These are phyloP conservation scores for Agrostemma githago DNA, from an alignment of 148 eudicot species.

Conservation along the genomic window DNA sequence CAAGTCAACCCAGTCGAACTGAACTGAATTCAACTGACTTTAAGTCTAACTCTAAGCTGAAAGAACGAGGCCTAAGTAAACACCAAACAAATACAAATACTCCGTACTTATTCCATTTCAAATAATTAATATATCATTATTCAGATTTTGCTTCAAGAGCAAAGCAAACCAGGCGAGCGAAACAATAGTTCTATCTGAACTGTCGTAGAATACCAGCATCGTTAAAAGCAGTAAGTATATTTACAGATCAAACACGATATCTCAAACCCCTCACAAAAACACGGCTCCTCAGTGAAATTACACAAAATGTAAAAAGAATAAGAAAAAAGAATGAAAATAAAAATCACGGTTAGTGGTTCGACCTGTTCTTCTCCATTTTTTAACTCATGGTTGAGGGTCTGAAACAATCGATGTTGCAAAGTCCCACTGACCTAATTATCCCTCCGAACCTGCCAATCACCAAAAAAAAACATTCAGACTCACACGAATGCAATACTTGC, in stretches of 20 bases:
- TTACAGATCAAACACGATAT: slow-evolving; percentile 24
- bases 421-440: slow-evolving; percentile 65
- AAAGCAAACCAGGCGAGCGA: background rate
- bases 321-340: background rate
- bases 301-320: slow-evolving; percentile 8
- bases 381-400: slow-evolving; percentile 49
- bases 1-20: too few species aligned
- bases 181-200: background rate
- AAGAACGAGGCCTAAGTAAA: too few species aligned
- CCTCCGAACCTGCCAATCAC: slow-evolving; percentile 66
- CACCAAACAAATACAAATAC: too few species aligned
- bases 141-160: background rate
- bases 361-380: slow-evolving; percentile 19
- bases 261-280: slow-evolving; percentile 24
- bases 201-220: slow-evolving; percentile 1
- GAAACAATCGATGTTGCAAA: slow-evolving; percentile 88
- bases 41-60: too few species aligned
- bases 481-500: background rate
- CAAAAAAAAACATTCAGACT: slow-evolving; percentile 17
- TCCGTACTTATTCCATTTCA: too few species aligned
- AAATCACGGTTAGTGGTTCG: slow-evolving; percentile 17
- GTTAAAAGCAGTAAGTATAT: slow-evolving; percentile 20
- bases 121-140: too few species aligned
- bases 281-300: slow-evolving; percentile 24
- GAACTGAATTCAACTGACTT: too few species aligned